Evolutionary conservation across 495 filamentous ascomycete species (phyloP).

Genomic region (Physcia stellaris): DNA sequence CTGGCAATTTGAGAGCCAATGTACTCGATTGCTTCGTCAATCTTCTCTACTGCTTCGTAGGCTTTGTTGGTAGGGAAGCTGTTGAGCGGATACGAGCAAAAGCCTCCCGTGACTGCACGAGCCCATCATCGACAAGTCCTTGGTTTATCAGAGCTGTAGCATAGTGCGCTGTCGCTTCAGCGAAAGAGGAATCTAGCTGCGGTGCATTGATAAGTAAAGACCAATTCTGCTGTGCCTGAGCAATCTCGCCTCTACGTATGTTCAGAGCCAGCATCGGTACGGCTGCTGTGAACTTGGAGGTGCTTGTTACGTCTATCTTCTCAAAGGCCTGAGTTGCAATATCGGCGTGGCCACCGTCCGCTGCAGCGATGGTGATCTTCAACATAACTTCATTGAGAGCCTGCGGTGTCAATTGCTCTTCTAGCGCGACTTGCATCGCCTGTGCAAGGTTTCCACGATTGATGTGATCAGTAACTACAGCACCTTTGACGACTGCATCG

Average conservation of each 20-base stretch:
- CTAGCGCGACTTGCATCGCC: slow-evolving; percentile 52
- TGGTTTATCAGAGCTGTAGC: slow-evolving; percentile 67
- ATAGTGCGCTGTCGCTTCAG: slow-evolving; percentile 81
- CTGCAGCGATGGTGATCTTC: slow-evolving; percentile 50
- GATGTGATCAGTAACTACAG: slow-evolving; percentile 60
- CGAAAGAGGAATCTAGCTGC: slow-evolving; percentile 45
- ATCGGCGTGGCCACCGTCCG: slow-evolving; percentile 61
- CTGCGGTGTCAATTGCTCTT: slow-evolving; percentile 28
- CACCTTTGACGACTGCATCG: slow-evolving; percentile 54
- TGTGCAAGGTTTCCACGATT: slow-evolving; percentile 47
- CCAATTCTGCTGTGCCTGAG: slow-evolving; percentile 65
- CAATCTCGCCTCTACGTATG: slow-evolving; percentile 64
- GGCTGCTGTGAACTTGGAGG: slow-evolving; percentile 46
- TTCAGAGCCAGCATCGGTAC: slow-evolving; percentile 76
- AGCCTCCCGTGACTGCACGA: slow-evolving; percentile 65
- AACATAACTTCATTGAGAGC: slow-evolving; percentile 41
- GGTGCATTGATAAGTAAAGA: slow-evolving; percentile 40
- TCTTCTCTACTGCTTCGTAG: slow-evolving; percentile 48
- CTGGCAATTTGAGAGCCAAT: slow-evolving; percentile 44
- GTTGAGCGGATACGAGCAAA: slow-evolving; percentile 58
- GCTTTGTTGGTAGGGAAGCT: slow-evolving; percentile 18
- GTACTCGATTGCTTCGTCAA: slow-evolving; percentile 78
- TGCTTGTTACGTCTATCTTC: slow-evolving; percentile 33
- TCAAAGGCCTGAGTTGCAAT: slow-evolving; percentile 57
- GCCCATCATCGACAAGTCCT: slow-evolving; percentile 61